phyloP scores from a whole-genome alignment of 805 yeast species.

The Komagataella phaffii region DNA sequence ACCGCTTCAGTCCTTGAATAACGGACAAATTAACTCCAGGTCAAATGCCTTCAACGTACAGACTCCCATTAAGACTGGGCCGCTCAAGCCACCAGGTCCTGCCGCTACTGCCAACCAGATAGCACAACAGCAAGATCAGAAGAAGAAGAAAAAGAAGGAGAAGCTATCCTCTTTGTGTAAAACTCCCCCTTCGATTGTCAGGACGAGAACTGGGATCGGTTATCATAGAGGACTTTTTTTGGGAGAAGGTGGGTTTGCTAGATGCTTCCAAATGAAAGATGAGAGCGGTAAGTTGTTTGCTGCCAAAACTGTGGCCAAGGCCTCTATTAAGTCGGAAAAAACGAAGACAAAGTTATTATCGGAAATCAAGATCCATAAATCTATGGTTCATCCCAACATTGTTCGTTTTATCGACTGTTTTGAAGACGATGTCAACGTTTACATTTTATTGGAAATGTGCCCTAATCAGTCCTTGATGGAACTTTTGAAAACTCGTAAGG shows the following conservation, averaged over 20 bases:
- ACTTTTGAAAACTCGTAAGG: constrained; percentile 68
- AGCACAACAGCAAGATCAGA: constrained; percentile 8
- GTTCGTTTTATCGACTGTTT: constrained; percentile 93
- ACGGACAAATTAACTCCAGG: constrained; percentile 35
- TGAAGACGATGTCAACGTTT: constrained; percentile 91
- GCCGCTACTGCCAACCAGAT: constrained; percentile 15
- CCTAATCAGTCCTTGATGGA: constrained; percentile 94
- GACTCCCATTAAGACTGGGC: constrained; percentile 3
- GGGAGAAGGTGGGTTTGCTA: constrained; percentile 98
- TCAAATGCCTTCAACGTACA: constrained; percentile 13
- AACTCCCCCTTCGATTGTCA: constrained; percentile 91
- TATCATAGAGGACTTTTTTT: constrained; percentile 82
- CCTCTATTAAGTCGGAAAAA: constrained; percentile 81
- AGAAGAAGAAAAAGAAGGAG: constrained; percentile 63
- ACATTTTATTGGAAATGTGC: constrained; percentile 87
- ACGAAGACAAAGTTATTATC: constrained; percentile 77
- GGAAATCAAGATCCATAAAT: constrained; percentile 90
- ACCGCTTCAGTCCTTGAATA: constrained; percentile 43
- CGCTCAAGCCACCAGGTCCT: constrained; percentile 4
- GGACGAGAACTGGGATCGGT: constrained; percentile 77
- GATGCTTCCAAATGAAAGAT: constrained; percentile 95
- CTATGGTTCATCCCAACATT: constrained; percentile 77
- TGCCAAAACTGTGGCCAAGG: constrained; percentile 96
- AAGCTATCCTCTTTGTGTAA: constrained; percentile 84
- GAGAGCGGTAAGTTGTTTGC: constrained; percentile 80